These are phyloP conservation scores for Alternaria postmessia DNA, from an alignment of 2,329 filamentous ascomycete species.

Conservation along the genomic window DNA sequence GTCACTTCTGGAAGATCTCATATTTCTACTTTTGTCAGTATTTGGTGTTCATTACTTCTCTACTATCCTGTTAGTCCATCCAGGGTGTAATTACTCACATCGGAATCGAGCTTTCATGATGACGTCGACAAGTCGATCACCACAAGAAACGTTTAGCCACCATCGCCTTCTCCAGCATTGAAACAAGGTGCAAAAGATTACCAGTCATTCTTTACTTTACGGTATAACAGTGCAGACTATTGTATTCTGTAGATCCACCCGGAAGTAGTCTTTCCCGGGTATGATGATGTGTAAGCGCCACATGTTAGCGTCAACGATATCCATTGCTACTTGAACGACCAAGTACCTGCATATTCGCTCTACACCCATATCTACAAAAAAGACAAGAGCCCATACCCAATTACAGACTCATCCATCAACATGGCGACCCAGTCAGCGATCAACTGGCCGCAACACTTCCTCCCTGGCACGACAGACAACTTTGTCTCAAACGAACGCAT, in stretches of 20 bases:
- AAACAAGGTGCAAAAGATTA: not conserved
- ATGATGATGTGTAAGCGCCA: not conserved
- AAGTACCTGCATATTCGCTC: not conserved
- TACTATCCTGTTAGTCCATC: not conserved
- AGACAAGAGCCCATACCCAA: not conserved
- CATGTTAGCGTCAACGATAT: not conserved
- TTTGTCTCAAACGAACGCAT: conserved; percentile 49
- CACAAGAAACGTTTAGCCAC: not conserved
- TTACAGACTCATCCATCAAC: not conserved
- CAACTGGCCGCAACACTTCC: conserved; percentile 41
- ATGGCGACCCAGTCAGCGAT: conserved; percentile 37
- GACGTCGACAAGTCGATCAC: not conserved
- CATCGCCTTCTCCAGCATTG: not conserved
- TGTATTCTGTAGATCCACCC: not conserved
- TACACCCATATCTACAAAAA: not conserved
- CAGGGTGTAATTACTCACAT: not conserved
- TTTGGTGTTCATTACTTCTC: not conserved
- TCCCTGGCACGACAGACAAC: conserved; percentile 51
- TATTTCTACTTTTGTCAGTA: not conserved
- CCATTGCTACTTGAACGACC: not conserved
- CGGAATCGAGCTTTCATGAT: not conserved
- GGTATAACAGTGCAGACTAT: not conserved
- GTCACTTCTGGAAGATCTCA: fast-evolving
- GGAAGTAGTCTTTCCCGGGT: not conserved
- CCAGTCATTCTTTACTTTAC: not conserved